Percentiles rank a stretch among this genome's conserved stretches.
Conservation (phyloP, 768 basidiomycete genomes). For the Lentinus tigrinus region DNA sequence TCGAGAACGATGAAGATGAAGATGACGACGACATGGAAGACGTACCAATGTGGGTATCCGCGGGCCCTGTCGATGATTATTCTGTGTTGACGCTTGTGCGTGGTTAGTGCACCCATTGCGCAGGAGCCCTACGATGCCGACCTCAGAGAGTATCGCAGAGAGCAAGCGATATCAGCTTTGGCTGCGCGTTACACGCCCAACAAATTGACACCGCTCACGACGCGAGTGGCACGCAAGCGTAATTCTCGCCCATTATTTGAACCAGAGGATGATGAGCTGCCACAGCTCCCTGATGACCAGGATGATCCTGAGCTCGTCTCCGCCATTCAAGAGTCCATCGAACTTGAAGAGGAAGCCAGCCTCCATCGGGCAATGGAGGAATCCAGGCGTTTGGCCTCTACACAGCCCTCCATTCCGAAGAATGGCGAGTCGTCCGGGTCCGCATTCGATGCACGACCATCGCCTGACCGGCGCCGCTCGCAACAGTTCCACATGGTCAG, state of each 20-base stretch:
- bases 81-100: too few species aligned
- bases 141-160: slow-evolving; percentile 58
- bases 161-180: slow-evolving; percentile 62
- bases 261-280: slow-evolving; percentile 45
- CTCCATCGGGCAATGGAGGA: slow-evolving; percentile 30
- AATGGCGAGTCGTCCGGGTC: slow-evolving; percentile 9
- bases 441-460: neutral
- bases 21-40: slow-evolving; percentile 70
- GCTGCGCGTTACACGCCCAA: slow-evolving; percentile 46
- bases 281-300: slow-evolving; percentile 33
- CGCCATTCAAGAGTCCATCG: slow-evolving; percentile 65
- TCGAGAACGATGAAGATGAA: slow-evolving; percentile 30
- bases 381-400: slow-evolving; percentile 18
- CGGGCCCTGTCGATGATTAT: too few species aligned
- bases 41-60: slow-evolving; percentile 62
- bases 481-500: slow-evolving; percentile 6
- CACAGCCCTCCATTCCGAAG: neutral
- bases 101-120: neutral
- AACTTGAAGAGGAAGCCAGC: slow-evolving; percentile 33
- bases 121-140: slow-evolving; percentile 50
- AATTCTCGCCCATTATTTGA: slow-evolving; percentile 52
- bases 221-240: slow-evolving; percentile 36
- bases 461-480: slow-evolving; percentile 2
- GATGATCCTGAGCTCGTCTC: slow-evolving; percentile 56
- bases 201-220: slow-evolving; percentile 30